Conservation (phyloP, 2,329 filamentous ascomycete genomes). For the Curvularia eragrostidis region DNA sequence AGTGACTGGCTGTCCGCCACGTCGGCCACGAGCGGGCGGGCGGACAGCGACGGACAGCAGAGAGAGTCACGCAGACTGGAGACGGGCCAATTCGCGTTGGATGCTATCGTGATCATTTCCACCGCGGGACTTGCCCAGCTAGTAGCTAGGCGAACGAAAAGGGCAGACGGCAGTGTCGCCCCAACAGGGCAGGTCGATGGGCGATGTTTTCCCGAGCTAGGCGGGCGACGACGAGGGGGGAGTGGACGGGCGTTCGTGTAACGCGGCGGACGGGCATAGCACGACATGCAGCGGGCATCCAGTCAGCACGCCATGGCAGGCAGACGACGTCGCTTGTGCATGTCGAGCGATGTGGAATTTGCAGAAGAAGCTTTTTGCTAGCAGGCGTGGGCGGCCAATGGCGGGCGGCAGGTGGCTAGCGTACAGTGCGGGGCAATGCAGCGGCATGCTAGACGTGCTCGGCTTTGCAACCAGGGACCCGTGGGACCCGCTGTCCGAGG, state of each 20-base stretch:
- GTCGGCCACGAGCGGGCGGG: conserved; percentile 9
- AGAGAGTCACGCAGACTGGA: conserved; percentile 28
- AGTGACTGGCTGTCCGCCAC: conserved; percentile 21
- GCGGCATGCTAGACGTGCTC: conserved; percentile 25
- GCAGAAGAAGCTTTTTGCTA: conserved; percentile 50
- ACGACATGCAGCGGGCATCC: conserved; percentile 44
- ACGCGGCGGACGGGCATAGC: conserved; percentile 37
- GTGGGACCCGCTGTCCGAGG: neutral
- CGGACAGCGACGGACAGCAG: neutral
- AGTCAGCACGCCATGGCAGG: conserved; percentile 36
- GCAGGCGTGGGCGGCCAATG: conserved; percentile 35
- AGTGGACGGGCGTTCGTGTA: conserved; percentile 33
- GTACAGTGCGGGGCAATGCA: conserved; percentile 30
- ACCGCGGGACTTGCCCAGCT: conserved; percentile 35
- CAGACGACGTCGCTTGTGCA: conserved; percentile 39
- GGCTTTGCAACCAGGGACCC: conserved; percentile 10
- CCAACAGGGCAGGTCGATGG: conserved; percentile 44
- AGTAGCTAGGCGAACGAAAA: conserved; percentile 32
- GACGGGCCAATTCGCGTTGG: conserved; percentile 32
- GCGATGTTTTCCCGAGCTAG: conserved; percentile 35
- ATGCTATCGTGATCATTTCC: conserved; percentile 44
- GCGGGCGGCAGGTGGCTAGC: conserved; percentile 28
- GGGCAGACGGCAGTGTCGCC: conserved; percentile 31
- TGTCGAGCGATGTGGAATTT: conserved; percentile 39
- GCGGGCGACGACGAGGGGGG: conserved; percentile 17